Evolutionary conservation across 768 basidiomycete genomes (phyloP).

Genomic region (Boletus reticuloceps): DNA sequence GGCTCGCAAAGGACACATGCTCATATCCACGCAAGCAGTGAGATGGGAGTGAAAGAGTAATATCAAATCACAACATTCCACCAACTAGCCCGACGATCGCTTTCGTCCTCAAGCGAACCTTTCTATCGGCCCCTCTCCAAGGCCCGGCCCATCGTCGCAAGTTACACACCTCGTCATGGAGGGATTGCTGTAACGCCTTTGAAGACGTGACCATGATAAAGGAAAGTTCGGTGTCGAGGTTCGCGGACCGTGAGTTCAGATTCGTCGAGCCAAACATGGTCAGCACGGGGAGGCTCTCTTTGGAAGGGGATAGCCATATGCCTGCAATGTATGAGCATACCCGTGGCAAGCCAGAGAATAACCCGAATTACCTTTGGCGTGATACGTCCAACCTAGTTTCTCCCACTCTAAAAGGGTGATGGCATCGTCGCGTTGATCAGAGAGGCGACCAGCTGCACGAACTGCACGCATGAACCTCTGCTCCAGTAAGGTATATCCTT

Average conservation of each 20-base stretch:
- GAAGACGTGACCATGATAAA: constrained; percentile 78
- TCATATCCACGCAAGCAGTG: not conserved
- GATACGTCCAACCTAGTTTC: constrained; percentile 92
- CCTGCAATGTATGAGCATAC: constrained; percentile 42
- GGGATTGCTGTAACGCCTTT: constrained; percentile 41
- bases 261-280: constrained; percentile 96
- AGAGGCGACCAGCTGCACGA: constrained; percentile 40
- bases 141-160: constrained; percentile 48
- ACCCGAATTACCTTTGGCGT: constrained; percentile 78
- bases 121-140: constrained; percentile 60
- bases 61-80: constrained; percentile 56
- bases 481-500: constrained; percentile 89
- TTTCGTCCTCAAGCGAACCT: constrained; percentile 62
- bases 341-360: not conserved
- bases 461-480: constrained; percentile 77
- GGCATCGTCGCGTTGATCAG: constrained; percentile 34
- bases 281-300: constrained; percentile 51
- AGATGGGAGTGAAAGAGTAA: constrained; percentile 5
- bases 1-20: not conserved
- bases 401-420: constrained; percentile 88
- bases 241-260: constrained; percentile 85
- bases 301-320: constrained; percentile 74
- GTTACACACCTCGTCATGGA: constrained; percentile 53
- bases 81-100: constrained; percentile 60
- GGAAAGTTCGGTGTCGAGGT: constrained; percentile 90